phyloP scores from a whole-genome alignment of 2,329 filamentous ascomycete genomes.

The Cadophora gregata region DNA sequence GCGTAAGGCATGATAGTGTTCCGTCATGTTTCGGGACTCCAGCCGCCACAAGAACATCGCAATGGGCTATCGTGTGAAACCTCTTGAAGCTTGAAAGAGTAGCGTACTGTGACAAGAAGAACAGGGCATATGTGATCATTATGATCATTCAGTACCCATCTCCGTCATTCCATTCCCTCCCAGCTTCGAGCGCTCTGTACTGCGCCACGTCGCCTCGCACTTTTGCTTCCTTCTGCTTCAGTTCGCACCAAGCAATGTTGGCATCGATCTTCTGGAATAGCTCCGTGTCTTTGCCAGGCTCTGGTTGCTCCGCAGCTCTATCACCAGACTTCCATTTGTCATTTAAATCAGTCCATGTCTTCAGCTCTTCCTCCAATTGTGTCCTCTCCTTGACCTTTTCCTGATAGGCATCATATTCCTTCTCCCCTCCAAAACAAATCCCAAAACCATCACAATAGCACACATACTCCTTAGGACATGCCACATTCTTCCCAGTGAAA shows the following conservation, averaged over 20 bases:
- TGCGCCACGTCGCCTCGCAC: conserved; percentile 32
- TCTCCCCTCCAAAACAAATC: conserved; percentile 42
- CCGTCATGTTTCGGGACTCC: neutral
- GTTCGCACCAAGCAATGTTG: conserved; percentile 29
- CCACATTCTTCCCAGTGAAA: conserved; percentile 56
- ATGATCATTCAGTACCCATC: conserved; percentile 14
- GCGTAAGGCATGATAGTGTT: neutral
- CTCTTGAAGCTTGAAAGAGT: neutral
- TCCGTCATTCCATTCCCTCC: conserved; percentile 15
- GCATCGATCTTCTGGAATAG: conserved; percentile 30
- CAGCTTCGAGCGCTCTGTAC: conserved; percentile 35
- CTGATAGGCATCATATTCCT: conserved; percentile 33
- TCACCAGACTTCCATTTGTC: conserved; percentile 17
- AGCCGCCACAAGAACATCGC: neutral
- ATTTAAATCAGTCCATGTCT: conserved; percentile 14
- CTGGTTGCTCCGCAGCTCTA: conserved; percentile 16
- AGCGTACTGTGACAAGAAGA: neutral
- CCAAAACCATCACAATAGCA: conserved; percentile 45
- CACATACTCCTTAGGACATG: conserved; percentile 39
- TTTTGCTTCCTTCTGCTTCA: conserved; percentile 31
- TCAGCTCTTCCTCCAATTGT: conserved; percentile 26
- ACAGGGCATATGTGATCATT: neutral
- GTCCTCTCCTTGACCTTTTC: conserved; percentile 17
- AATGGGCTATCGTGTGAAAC: neutral
- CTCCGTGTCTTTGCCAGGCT: conserved; percentile 24